A percentile compares a stretch with the other conserved stretches of the same genome.
Conservation (phyloP, 208 protist species). For the Trichomonas tenax region DNA sequence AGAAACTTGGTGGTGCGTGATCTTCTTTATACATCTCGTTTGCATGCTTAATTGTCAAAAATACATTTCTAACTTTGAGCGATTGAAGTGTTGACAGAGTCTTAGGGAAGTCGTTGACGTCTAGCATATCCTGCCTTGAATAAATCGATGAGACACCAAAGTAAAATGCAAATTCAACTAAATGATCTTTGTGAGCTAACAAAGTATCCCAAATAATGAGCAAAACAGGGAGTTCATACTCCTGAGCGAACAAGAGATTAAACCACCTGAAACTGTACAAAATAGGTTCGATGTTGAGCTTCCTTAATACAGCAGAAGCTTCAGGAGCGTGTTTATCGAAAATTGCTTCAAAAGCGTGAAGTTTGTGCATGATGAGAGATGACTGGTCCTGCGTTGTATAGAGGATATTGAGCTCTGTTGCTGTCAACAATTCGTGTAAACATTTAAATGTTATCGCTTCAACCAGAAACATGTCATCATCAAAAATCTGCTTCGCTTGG, state of each 20-base stretch:
- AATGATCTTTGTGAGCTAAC: background rate
- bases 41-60: background rate
- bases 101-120: background rate
- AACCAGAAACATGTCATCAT: background rate
- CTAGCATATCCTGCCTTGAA: background rate
- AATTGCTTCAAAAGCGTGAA: background rate
- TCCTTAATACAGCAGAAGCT: background rate
- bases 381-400: background rate
- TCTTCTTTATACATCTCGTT: background rate
- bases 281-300: background rate
- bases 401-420: background rate
- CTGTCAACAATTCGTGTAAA: background rate
- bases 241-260: background rate
- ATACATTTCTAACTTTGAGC: background rate
- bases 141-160: background rate
- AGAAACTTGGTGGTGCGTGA: background rate
- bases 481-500: background rate
- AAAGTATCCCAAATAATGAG: conserved; percentile 6
- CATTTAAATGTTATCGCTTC: background rate
- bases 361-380: background rate
- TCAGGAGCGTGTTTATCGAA: background rate
- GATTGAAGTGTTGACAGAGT: background rate
- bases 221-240: background rate
- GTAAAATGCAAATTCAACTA: background rate
- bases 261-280: background rate